phyloP scores from a whole-genome alignment of 768 basidiomycete genomes.

The Hortiboletus flavorubellus region DNA sequence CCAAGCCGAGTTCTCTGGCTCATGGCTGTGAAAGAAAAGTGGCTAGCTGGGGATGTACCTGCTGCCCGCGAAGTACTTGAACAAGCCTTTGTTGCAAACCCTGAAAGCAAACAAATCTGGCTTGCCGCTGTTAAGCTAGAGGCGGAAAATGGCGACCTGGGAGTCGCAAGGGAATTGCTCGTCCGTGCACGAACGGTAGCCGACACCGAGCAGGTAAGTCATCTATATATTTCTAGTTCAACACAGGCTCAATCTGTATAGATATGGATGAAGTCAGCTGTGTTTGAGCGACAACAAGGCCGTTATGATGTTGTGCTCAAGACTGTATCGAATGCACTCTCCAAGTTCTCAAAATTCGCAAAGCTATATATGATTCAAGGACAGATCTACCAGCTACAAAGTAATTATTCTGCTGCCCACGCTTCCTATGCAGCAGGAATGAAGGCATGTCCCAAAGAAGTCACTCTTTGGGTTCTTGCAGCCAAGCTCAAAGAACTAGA shows the following conservation, averaged over 20 bases:
- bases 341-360: slow-evolving; percentile 80
- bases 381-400: slow-evolving; percentile 71
- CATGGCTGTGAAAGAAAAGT: slow-evolving; percentile 98
- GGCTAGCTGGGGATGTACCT: slow-evolving; percentile 84
- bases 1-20: slow-evolving; percentile 94
- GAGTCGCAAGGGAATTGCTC: slow-evolving; percentile 81
- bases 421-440: slow-evolving; percentile 79
- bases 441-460: slow-evolving; percentile 83
- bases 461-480: slow-evolving; percentile 86
- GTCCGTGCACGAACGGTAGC: slow-evolving; percentile 87
- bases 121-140: slow-evolving; percentile 96
- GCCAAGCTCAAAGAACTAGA: slow-evolving; percentile 88
- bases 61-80: slow-evolving; percentile 89
- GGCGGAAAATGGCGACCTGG: slow-evolving; percentile 90
- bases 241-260: slow-evolving; percentile 27
- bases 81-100: slow-evolving; percentile 89
- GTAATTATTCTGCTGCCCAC: slow-evolving; percentile 64
- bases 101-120: slow-evolving; percentile 97
- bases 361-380: slow-evolving; percentile 98
- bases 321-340: slow-evolving; percentile 69
- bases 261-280: slow-evolving; percentile 99
- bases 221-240: too few species aligned
- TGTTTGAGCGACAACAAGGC: slow-evolving; percentile 90
- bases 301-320: slow-evolving; percentile 68
- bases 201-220: slow-evolving; percentile 81